phyloP scores from a whole-genome alignment of 345 rosid species.

The Eucalyptus brandiana region DNA sequence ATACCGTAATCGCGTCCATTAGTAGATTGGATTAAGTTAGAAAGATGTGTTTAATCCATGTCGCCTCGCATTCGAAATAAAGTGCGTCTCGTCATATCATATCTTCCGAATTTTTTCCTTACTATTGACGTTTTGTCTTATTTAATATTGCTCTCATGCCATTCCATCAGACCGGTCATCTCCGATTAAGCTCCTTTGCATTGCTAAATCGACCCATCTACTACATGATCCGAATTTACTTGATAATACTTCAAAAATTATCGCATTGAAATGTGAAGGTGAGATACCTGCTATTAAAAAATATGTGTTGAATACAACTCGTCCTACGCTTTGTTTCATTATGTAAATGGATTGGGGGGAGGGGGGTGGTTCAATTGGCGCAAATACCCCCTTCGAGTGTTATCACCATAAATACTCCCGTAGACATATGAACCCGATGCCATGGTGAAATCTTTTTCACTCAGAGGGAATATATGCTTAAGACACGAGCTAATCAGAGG shows the following conservation, averaged over 20 bases:
- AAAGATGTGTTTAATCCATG: fast-evolving
- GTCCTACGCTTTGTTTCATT: neutral
- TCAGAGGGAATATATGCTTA: too few species aligned
- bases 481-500: neutral
- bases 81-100: fast-evolving
- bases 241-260: too few species aligned
- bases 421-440: too few species aligned
- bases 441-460: too few species aligned
- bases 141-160: fast-evolving
- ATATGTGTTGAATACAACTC: fast-evolving
- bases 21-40: fast-evolving
- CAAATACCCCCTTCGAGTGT: too few species aligned
- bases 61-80: fast-evolving
- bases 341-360: neutral
- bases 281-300: neutral
- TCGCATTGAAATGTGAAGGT: neutral
- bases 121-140: fast-evolving
- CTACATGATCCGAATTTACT: neutral
- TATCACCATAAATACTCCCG: too few species aligned
- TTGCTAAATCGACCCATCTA: neutral
- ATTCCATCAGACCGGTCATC: fast-evolving
- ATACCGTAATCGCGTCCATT: too few species aligned
- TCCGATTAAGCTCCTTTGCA: too few species aligned
- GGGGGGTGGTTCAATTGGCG: too few species aligned
- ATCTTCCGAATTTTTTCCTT: fast-evolving